Percentiles rank a stretch among this genome's conserved stretches.
Evolutionary conservation across 2,329 filamentous ascomycete genomes (phyloP).

Genomic region (Myriosclerotinia curreyana): DNA sequence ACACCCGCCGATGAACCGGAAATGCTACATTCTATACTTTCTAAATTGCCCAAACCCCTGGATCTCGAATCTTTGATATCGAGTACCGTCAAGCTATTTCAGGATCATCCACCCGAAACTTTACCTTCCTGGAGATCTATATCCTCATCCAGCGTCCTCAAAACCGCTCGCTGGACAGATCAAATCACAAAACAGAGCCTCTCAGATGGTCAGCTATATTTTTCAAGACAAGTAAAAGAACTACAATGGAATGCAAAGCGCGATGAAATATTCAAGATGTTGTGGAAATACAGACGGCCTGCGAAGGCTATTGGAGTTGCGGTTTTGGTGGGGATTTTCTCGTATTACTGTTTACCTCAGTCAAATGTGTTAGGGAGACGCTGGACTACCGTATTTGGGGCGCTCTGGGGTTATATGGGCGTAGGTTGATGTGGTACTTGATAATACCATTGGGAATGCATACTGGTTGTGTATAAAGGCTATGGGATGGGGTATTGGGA

Average conservation of each 20-base stretch:
- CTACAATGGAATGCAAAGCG: constrained; percentile 63
- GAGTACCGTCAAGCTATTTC: constrained; percentile 61
- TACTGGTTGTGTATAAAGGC: constrained; percentile 1
- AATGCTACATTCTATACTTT: constrained; percentile 85
- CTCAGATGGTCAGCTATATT: constrained; percentile 63
- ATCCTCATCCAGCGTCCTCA: constrained; percentile 75
- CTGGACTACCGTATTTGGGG: constrained; percentile 26
- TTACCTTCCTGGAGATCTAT: constrained; percentile 71
- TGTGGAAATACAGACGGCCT: constrained; percentile 66
- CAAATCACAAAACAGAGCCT: constrained; percentile 55
- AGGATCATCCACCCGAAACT: constrained; percentile 65
- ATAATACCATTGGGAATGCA: neutral
- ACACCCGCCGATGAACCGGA: constrained; percentile 82
- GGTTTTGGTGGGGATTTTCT: constrained; percentile 63
- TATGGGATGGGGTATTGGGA: neutral
- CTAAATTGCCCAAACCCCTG: constrained; percentile 78
- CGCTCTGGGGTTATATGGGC: constrained; percentile 33
- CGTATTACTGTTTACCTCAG: constrained; percentile 39
- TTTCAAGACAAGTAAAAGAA: constrained; percentile 69
- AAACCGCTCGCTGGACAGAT: constrained; percentile 64
- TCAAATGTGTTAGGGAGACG: neutral
- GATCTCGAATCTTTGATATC: constrained; percentile 75
- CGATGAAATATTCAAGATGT: constrained; percentile 48
- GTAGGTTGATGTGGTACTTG: neutral
- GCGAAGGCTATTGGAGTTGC: constrained; percentile 60